Evolutionary conservation across 345 rosid species (phyloP).

Genomic region (Geranium rotundifolium): DNA sequence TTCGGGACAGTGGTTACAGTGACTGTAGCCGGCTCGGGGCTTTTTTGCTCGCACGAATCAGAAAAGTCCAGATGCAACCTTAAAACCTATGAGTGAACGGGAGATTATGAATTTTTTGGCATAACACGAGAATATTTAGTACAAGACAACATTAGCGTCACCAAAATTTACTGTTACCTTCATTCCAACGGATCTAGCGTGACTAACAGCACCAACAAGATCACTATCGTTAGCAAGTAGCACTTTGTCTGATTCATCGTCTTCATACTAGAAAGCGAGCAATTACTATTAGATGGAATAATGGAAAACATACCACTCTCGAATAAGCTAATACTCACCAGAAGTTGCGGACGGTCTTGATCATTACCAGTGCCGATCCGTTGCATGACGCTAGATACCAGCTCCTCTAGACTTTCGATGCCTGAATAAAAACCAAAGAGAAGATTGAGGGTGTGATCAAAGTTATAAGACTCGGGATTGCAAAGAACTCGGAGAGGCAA

Average conservation of each 20-base stretch:
- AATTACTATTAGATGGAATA: background rate
- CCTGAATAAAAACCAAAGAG: conserved; percentile 15
- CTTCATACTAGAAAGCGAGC: conserved; percentile 43
- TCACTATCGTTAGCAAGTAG: conserved; percentile 61
- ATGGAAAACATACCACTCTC: background rate
- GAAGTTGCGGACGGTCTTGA: conserved; percentile 47
- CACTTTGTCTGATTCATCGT: conserved; percentile 92
- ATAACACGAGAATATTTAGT: no score
- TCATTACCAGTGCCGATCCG: conserved; percentile 44
- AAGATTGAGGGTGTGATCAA: background rate
- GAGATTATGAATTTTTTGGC: background rate
- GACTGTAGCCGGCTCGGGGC: conserved; percentile 7
- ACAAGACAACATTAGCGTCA: background rate
- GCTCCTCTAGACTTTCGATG: conserved; percentile 63
- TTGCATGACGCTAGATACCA: conserved; percentile 48
- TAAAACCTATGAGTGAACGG: conserved; percentile 34
- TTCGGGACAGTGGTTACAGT: conserved; percentile 11
- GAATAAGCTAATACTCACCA: conserved; percentile 33
- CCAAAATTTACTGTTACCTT: conserved; percentile 36
- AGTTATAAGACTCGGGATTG: no score
- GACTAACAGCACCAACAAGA: conserved; percentile 55
- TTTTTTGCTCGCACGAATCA: conserved; percentile 23
- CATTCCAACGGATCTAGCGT: conserved; percentile 53
- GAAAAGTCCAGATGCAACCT: conserved; percentile 63
- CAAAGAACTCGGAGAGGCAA: no score